A percentile compares a stretch with the other conserved stretches of the same genome.
These are phyloP conservation scores for Cryptococcus sp. DNA, from an alignment of 1,284 basidiomycete species.

Conservation along the genomic window DNA sequence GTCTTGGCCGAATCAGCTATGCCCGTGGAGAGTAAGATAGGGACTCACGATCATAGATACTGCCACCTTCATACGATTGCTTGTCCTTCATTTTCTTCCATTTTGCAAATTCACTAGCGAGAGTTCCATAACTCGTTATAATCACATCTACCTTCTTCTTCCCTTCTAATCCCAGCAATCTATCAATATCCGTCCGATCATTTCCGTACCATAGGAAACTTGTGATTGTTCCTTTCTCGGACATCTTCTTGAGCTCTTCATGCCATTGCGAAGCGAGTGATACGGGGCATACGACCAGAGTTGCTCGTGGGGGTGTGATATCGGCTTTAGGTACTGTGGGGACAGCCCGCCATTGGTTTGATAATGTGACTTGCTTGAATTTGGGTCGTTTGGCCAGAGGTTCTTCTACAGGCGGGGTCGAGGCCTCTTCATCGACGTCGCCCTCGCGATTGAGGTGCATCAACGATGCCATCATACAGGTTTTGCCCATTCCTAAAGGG, in stretches of 20 bases:
- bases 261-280: constrained; percentile 87
- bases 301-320: constrained; percentile 53
- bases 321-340: constrained; percentile 25
- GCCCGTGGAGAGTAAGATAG: background rate
- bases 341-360: constrained; percentile 44
- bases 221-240: constrained; percentile 62
- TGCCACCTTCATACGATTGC: constrained; percentile 52
- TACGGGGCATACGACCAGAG: constrained; percentile 88
- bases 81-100: constrained; percentile 50
- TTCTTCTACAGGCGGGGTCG: constrained; percentile 17
- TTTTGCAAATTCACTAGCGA: constrained; percentile 77
- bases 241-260: constrained; percentile 67
- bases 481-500: constrained; percentile 88
- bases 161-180: constrained; percentile 55
- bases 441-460: constrained; percentile 70
- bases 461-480: constrained; percentile 81
- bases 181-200: constrained; percentile 68
- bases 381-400: constrained; percentile 34
- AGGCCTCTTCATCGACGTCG: constrained; percentile 45
- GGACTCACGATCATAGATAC: constrained; percentile 65
- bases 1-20: constrained; percentile 16
- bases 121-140: constrained; percentile 82
- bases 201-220: constrained; percentile 78
- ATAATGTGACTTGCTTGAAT: constrained; percentile 45
- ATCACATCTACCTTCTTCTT: constrained; percentile 63